Conservation (phyloP, 2,329 filamentous ascomycete species). For the Ascochyta lentis region DNA sequence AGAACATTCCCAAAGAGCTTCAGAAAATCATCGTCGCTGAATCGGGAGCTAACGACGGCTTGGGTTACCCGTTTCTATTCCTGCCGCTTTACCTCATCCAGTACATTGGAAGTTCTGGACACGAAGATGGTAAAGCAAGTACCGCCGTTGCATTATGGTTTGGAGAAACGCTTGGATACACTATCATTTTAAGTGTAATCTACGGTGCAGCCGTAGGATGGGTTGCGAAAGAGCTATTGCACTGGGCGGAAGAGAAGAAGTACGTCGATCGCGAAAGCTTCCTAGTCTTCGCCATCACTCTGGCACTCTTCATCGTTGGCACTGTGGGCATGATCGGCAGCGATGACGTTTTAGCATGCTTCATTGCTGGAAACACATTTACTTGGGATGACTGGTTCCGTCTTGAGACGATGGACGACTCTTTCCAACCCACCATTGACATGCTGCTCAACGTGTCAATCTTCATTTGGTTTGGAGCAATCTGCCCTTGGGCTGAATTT, state of each 20-base stretch:
- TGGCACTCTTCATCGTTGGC: conserved; percentile 85
- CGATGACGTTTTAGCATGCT: conserved; percentile 90
- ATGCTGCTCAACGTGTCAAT: conserved; percentile 90
- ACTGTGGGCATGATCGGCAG: conserved; percentile 87
- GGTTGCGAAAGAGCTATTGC: conserved; percentile 80
- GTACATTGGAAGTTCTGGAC: conserved; percentile 65
- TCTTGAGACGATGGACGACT: conserved; percentile 85
- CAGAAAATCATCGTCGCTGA: conserved; percentile 73
- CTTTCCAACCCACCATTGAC: conserved; percentile 91
- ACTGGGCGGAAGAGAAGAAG: conserved; percentile 80
- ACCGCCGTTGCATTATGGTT: conserved; percentile 83
- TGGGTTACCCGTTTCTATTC: conserved; percentile 89
- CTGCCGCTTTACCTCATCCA: conserved; percentile 84
- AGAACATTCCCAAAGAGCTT: conserved; percentile 81
- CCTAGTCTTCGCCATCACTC: conserved; percentile 81
- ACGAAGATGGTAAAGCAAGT: conserved; percentile 57
- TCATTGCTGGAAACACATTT: conserved; percentile 88
- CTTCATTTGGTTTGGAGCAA: conserved; percentile 78
- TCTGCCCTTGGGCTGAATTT: conserved; percentile 81
- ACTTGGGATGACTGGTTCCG: conserved; percentile 93
- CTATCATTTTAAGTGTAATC: conserved; percentile 75
- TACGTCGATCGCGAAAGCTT: conserved; percentile 90
- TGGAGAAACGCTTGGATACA: conserved; percentile 83
- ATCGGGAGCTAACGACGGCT: conserved; percentile 86
- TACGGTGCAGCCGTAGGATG: conserved; percentile 82